These are phyloP conservation scores for Neolentinus lepideus DNA, from an alignment of 1,284 basidiomycete species.

Conservation along the genomic window DNA sequence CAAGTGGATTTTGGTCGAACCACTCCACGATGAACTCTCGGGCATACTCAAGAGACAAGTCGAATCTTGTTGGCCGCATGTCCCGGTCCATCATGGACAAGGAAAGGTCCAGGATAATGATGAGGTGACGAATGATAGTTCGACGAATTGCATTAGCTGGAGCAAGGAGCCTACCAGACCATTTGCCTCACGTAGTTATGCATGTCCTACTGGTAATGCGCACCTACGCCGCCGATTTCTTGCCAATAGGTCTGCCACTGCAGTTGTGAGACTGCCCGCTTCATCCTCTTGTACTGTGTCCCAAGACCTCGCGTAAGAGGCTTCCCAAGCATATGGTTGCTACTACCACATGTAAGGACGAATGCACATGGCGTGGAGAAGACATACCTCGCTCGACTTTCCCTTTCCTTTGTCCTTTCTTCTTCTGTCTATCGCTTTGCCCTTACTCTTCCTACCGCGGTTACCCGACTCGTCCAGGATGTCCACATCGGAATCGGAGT, in stretches of 20 bases:
- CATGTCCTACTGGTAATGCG: constrained; percentile 12
- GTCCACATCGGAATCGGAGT: constrained; percentile 45
- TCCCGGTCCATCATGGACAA: constrained; percentile 92
- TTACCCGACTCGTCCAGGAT: constrained; percentile 34
- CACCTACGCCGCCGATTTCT: constrained; percentile 80
- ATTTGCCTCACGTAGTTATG: background rate
- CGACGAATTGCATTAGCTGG: constrained; percentile 86
- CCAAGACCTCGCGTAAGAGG: constrained; percentile 91
- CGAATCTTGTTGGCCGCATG: constrained; percentile 90
- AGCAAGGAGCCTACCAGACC: constrained; percentile 50
- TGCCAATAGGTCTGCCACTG: constrained; percentile 86
- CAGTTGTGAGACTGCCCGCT: constrained; percentile 81
- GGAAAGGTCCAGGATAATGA: constrained; percentile 88
- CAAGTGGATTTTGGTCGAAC: constrained; percentile 99
- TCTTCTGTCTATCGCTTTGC: constrained; percentile 38
- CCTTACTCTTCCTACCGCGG: constrained; percentile 32
- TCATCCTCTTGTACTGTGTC: constrained; percentile 97
- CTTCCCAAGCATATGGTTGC: constrained; percentile 94
- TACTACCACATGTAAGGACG: constrained; percentile 18
- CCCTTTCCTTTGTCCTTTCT: constrained; percentile 41
- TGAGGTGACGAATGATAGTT: constrained; percentile 93
- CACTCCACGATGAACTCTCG: constrained; percentile 91
- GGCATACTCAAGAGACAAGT: constrained; percentile 84
- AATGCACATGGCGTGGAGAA: background rate
- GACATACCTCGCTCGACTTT: constrained; percentile 45